Evolutionary conservation across 495 filamentous ascomycete species (phyloP), one percentile per base, ranked within the genome.

Genomic region (Penicillium antarcticum): DNA sequence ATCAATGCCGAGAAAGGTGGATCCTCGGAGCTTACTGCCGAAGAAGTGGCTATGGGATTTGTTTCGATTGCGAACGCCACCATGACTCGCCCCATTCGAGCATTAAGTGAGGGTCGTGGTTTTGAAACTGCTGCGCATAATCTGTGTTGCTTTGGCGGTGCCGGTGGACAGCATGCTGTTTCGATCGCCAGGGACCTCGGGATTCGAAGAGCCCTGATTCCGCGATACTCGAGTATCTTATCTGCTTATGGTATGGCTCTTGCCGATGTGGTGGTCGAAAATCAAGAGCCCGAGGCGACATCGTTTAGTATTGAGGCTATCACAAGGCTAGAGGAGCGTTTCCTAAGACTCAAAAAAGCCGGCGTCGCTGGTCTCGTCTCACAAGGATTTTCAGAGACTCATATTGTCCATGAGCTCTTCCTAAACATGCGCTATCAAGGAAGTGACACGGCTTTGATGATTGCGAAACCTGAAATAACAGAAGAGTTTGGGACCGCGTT

Each of bases 41-140:
- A 98, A 57, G 91, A 97, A 60, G 87, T 96, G 11, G 95, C 94
- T 0, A 61, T 79, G 12, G 78, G 78, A 3, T 81, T 80, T 51
- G 57, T 81, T 16, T 69, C 77, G 35, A 76, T 81, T 2, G 78
- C 78, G 3, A 75, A 81, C 49, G 78, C 79, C 52, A 70, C 76
- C 6, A 81, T 80, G 78, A 68, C 72, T 17, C 69, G 78, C 2
- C 78, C 78, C 3, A 80, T 81, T 42, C 72, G 78, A 14, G 71
- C 74, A 19, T 63, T 80, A 11, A 81, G 76, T 2, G 74, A 81
- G 46, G 75, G 72, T 17, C 69, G 72, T 19, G 78, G 78, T 3
- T 76, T 74, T 46, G 72, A 80, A 42, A 79, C 77, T 1, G 67
- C 70, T 1, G 67, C 68, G 1, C 78, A 81, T 46, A 72, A 77